Percentiles rank a stretch among this genome's conserved stretches.
Conservation (phyloP, 495 filamentous ascomycete genomes). For the Aspergillus funiculosus region DNA sequence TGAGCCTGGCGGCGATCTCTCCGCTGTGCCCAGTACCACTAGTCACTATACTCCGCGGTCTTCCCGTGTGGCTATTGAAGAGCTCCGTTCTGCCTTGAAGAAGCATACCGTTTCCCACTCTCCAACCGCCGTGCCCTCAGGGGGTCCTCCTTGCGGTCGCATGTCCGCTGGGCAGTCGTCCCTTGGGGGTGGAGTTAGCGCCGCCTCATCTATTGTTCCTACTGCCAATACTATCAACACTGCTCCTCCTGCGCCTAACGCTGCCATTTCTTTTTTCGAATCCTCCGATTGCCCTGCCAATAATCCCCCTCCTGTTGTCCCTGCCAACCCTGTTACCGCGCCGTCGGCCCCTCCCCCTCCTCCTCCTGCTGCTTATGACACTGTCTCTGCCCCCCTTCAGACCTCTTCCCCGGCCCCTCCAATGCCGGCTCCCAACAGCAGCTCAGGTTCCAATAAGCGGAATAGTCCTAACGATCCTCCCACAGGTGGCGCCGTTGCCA, state of each 20-base stretch:
- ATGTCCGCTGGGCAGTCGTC: constrained; percentile 33
- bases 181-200: constrained; percentile 27
- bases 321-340: constrained; percentile 19
- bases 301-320: constrained; percentile 19
- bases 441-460: constrained; percentile 38
- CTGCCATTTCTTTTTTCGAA: constrained; percentile 11
- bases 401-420: constrained; percentile 28
- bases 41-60: constrained; percentile 34
- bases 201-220: constrained; percentile 16
- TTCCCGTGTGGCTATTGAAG: constrained; percentile 44
- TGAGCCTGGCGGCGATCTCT: constrained; percentile 28
- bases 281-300: constrained; percentile 18
- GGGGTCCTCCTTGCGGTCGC: constrained; percentile 32
- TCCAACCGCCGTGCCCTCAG: constrained; percentile 36
- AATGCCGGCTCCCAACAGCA: constrained; percentile 33
- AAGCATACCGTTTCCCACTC: constrained; percentile 39
- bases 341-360: constrained; percentile 19
- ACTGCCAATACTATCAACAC: no score
- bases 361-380: constrained; percentile 17
- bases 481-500: constrained; percentile 34
- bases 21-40: constrained; percentile 29
- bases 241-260: constrained; percentile 23
- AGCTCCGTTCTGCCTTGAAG: constrained; percentile 43
- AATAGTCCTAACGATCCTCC: constrained; percentile 32
- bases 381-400: constrained; percentile 23